A percentile compares a stretch with the other conserved stretches of the same genome.
These are phyloP conservation scores for Sclerotinia nivalis DNA, from an alignment of 2,329 filamentous ascomycete species.

Conservation along the genomic window DNA sequence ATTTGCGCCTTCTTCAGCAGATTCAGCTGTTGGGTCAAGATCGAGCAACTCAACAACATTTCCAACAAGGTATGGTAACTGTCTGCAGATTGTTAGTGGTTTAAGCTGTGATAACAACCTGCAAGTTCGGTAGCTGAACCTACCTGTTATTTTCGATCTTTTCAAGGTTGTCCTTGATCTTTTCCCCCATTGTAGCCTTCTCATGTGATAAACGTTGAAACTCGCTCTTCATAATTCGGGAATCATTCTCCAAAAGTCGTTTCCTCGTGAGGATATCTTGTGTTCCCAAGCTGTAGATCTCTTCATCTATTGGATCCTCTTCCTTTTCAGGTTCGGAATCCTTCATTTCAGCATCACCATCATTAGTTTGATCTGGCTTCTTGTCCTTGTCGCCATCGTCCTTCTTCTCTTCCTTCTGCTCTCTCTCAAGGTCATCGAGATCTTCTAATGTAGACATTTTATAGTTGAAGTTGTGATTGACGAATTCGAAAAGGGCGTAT, in stretches of 20 bases:
- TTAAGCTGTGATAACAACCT: neutral
- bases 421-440: slow-evolving; percentile 72
- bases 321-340: slow-evolving; percentile 73
- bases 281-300: slow-evolving; percentile 90
- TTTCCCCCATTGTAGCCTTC: slow-evolving; percentile 93
- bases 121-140: slow-evolving; percentile 34
- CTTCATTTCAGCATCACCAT: slow-evolving; percentile 87
- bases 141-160: slow-evolving; percentile 99
- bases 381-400: slow-evolving; percentile 57
- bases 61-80: slow-evolving; percentile 96
- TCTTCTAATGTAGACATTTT: slow-evolving; percentile 76
- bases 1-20: slow-evolving; percentile 95
- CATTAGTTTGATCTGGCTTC: slow-evolving; percentile 53
- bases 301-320: slow-evolving; percentile 84
- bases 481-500: neutral
- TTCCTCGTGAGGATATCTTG: slow-evolving; percentile 90
- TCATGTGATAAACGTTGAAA: slow-evolving; percentile 92
- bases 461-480: slow-evolving; percentile 27
- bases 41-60: slow-evolving; percentile 98
- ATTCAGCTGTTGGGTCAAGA: slow-evolving; percentile 92
- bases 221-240: slow-evolving; percentile 98
- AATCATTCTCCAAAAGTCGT: slow-evolving; percentile 93
- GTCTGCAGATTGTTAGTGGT: slow-evolving; percentile 54
- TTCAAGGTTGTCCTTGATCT: slow-evolving; percentile 98
- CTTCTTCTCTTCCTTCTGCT: slow-evolving; percentile 64